phyloP scores from a whole-genome alignment of 2,329 filamentous ascomycete species.

The Apiospora kogelbergensis region DNA sequence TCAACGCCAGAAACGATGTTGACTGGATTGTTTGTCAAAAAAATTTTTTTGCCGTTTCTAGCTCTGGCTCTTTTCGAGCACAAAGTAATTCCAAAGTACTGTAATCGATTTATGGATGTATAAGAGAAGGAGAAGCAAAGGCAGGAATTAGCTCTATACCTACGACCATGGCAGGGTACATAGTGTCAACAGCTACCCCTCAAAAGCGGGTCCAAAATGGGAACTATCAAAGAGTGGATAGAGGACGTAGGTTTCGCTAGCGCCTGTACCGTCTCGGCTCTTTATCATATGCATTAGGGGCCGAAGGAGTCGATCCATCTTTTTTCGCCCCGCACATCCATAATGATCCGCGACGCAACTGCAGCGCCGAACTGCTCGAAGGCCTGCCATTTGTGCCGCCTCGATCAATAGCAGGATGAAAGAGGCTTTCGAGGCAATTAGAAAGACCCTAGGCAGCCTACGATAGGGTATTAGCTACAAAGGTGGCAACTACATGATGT shows the following conservation, averaged over 20 bases:
- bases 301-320: background rate
- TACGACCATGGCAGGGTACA: background rate
- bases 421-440: background rate
- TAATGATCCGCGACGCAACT: background rate
- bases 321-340: background rate
- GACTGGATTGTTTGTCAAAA: background rate
- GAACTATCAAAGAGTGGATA: background rate
- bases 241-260: background rate
- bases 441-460: background rate
- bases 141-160: background rate
- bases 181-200: background rate
- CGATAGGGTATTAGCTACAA: background rate
- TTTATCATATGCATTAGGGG: no score
- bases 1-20: background rate
- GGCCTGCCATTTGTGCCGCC: background rate
- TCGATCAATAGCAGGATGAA: background rate
- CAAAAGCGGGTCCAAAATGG: background rate
- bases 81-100: background rate
- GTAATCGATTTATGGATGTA: background rate
- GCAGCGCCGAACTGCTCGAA: background rate
- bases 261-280: background rate
- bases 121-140: background rate
- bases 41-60: background rate
- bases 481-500: background rate
- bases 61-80: background rate